phyloP scores from a whole-genome alignment of 306 rosid genomes.

The Lotus japonicus region DNA sequence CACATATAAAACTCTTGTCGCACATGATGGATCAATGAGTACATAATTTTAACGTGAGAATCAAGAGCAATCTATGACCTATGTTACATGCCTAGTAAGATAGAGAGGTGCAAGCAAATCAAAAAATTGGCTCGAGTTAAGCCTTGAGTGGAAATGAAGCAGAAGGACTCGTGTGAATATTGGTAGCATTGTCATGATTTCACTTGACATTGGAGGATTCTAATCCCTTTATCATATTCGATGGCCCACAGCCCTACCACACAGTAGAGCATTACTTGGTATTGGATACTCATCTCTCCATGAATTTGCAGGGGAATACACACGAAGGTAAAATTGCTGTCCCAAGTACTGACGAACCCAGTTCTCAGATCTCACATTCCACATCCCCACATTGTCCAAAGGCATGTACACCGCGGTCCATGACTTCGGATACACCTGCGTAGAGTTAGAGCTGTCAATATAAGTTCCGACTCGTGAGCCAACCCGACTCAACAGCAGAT shows the following conservation, averaged over 20 bases:
- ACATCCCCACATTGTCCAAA: constrained; percentile 93
- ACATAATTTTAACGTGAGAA: not conserved
- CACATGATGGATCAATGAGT: not conserved
- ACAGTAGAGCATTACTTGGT: constrained; percentile 64
- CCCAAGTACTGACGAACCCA: constrained; percentile 85
- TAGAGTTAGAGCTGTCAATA: not conserved
- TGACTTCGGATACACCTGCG: constrained; percentile 73
- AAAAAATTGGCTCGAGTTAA: constrained; percentile 30
- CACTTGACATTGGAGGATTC: too few relatives aligned
- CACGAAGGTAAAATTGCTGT: constrained; percentile 78
- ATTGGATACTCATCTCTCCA: constrained; percentile 88
- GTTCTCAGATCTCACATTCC: constrained; percentile 79
- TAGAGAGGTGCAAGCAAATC: not conserved
- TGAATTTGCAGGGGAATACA: constrained; percentile 74
- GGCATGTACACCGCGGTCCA: constrained; percentile 87
- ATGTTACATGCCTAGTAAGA: not conserved
- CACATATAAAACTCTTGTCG: not conserved
- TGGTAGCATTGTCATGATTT: not conserved
- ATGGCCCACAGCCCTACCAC: constrained; percentile 59
- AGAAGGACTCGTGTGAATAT: not conserved
- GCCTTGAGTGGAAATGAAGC: constrained; percentile 12
- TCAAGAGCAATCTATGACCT: not conserved
- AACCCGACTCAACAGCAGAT: not conserved
- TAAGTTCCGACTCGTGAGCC: too few relatives aligned
- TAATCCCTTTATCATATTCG: not conserved